phyloP scores from a whole-genome alignment of 2,329 filamentous ascomycete species.

The Aureobasidium sp. region DNA sequence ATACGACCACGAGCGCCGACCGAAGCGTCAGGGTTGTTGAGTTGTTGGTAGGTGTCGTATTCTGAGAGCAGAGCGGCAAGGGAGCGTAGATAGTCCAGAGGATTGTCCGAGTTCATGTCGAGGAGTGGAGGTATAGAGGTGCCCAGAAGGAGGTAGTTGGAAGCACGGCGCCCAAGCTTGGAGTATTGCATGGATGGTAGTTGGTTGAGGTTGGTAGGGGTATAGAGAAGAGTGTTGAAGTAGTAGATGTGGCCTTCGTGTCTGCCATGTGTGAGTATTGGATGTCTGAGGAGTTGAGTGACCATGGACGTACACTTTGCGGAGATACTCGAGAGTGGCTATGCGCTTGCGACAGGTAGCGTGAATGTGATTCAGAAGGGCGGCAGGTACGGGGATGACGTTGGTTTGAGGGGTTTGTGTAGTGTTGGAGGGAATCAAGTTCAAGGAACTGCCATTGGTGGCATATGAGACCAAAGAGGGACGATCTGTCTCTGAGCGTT shows the following conservation, averaged over 20 bases:
- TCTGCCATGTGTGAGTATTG: slow-evolving; percentile 37
- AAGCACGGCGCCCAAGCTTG: slow-evolving; percentile 81
- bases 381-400: slow-evolving; percentile 47
- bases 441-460: background rate
- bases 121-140: slow-evolving; percentile 83
- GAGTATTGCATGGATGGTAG: slow-evolving; percentile 80
- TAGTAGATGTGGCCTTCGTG: slow-evolving; percentile 94
- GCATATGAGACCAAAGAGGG: background rate
- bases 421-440: background rate
- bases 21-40: slow-evolving; percentile 60
- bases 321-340: slow-evolving; percentile 83
- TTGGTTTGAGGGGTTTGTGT: background rate
- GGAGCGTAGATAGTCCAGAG: slow-evolving; percentile 78
- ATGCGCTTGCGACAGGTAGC: slow-evolving; percentile 88
- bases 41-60: slow-evolving; percentile 87
- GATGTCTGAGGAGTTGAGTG: background rate
- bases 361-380: slow-evolving; percentile 61
- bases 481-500: slow-evolving; percentile 11
- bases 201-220: slow-evolving; percentile 66
- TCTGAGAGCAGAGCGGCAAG: slow-evolving; percentile 79
- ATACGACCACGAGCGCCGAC: slow-evolving; percentile 71
- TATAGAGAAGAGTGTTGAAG: slow-evolving; percentile 96
- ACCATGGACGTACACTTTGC: slow-evolving; percentile 66
- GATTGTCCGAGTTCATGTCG: slow-evolving; percentile 72
- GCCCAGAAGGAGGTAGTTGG: slow-evolving; percentile 87